Conservation (phyloP, 2,329 filamentous ascomycete genomes). For the Xylariaceae sp. region DNA sequence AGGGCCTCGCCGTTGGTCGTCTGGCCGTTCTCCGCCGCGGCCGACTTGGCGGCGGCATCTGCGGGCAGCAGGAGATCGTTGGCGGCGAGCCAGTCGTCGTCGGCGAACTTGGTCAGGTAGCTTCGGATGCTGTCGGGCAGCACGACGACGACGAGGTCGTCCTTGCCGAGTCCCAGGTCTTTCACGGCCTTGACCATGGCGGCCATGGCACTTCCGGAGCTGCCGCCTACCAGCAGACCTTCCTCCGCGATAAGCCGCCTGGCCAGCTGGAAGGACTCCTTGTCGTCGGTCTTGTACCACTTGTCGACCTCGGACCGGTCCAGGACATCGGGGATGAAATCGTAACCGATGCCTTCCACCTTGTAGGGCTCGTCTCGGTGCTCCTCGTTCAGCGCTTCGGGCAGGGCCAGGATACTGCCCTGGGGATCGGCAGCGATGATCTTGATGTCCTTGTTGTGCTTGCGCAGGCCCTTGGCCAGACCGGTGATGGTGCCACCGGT, state of each 20-base stretch:
- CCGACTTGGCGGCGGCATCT: conserved; percentile 42
- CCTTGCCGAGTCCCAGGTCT: conserved; percentile 71
- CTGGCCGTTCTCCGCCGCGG: conserved; percentile 30
- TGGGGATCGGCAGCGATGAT: conserved; percentile 89
- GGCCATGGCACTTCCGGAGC: conserved; percentile 85
- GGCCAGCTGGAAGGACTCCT: conserved; percentile 86
- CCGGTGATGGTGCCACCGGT: conserved; percentile 95
- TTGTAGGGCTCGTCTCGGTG: conserved; percentile 84
- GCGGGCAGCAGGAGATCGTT: conserved; percentile 76
- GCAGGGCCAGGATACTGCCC: conserved; percentile 84
- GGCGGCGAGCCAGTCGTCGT: conserved; percentile 97
- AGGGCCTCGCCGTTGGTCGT: conserved; percentile 18
- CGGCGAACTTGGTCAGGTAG: conserved; percentile 96
- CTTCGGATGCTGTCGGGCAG: conserved; percentile 94
- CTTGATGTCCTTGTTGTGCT: conserved; percentile 80
- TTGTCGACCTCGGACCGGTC: conserved; percentile 74
- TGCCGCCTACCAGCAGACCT: conserved; percentile 87
- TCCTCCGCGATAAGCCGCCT: conserved; percentile 88
- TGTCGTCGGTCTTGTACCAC: conserved; percentile 98
- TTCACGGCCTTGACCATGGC: conserved; percentile 72
- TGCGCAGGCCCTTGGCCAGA: conserved; percentile 75
- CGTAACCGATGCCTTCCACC: conserved; percentile 97
- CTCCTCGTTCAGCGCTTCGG: conserved; percentile 71
- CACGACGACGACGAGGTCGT: conserved; percentile 84
- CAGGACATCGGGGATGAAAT: conserved; percentile 93